Evolutionary conservation across 257 asterid species (phyloP), one percentile per base, ranked within the genome.

Genomic region (Dorcoceras hygrometricum): DNA sequence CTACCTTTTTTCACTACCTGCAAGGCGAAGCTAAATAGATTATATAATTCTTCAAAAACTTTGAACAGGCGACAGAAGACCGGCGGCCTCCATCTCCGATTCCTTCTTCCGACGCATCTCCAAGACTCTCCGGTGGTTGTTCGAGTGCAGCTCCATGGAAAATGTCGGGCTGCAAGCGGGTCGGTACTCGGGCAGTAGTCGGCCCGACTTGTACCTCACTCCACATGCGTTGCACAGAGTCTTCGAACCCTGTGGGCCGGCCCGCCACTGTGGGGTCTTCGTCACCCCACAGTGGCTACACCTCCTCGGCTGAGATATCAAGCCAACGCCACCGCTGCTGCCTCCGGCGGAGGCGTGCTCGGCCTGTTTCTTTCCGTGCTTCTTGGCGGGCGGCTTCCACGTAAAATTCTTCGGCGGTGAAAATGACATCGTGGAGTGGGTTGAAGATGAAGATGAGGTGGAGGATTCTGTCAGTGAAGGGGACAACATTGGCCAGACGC

Each of bases 141-240:
- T 85, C 0, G 91, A 85, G 70, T 85, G 91, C 70, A 85, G 3
- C 28, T 82, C 84, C 69, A 36, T 58, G 22, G 88, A 80, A 73
- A 85, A 85, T 0, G 83, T 82, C 53, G 91, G 91, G 79, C 91
- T 85, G 73, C 91, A 80, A 1, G 91, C 91, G 71, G 91, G 91
- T 62, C 91, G 73, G 67, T 85, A 85, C 54, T 85, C 91, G 46
- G 91, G 91, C 4, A 82, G 25, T 4, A 85, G 88, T 69, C 91
- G 83, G 3, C 91, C 91, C 61, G 91, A 85, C 76, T 85, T 85
- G 24, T 12, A 82, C 69, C 91, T 64, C n/a, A 85, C 91, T 18
- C 90, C 90, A 20, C 90, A 82, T 0, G 90, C 90, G 16, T 81
- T 84, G 53, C 90, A 84, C 0, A 84, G 85, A 0, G 90, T 82